These are phyloP conservation scores for Geranium brycei DNA, from an alignment of 345 rosid genomes.

Conservation along the genomic window DNA sequence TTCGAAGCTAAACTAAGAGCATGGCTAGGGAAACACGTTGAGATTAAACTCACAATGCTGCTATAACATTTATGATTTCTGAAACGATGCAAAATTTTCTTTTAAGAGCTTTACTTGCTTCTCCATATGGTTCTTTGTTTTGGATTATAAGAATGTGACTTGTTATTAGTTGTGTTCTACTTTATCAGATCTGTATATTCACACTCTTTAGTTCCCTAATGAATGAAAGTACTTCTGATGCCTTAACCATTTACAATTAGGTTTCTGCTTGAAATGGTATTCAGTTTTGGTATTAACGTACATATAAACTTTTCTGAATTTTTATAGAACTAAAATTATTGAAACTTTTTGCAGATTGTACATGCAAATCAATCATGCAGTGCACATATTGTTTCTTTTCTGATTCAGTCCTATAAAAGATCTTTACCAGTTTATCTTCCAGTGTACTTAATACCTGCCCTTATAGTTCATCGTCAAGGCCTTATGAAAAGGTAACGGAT, in stretches of 20 bases:
- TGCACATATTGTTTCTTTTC: constrained; percentile 47
- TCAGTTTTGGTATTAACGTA: background rate
- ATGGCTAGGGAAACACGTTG: background rate
- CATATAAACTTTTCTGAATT: background rate
- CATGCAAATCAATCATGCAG: constrained; percentile 80
- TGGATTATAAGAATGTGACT: too few species aligned
- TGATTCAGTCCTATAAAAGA: constrained; percentile 70
- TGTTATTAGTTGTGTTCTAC: background rate
- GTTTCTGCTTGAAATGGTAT: background rate
- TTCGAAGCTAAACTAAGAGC: background rate
- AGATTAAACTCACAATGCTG: background rate
- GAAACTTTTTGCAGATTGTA: constrained; percentile 48
- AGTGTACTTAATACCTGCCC: constrained; percentile 78
- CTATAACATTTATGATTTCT: background rate
- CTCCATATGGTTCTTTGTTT: background rate
- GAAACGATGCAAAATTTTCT: too few species aligned
- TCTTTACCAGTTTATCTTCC: constrained; percentile 87
- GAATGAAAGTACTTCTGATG: background rate
- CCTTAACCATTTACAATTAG: background rate
- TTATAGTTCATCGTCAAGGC: constrained; percentile 83
- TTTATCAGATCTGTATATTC: background rate
- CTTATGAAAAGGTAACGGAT: constrained; percentile 52
- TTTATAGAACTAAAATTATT: background rate
- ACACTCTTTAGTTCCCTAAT: background rate
- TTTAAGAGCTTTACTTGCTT: background rate